Base-by-base conservation (phyloP, 1,139 yeast genomes). In the Candida labiduridarum region DNA sequence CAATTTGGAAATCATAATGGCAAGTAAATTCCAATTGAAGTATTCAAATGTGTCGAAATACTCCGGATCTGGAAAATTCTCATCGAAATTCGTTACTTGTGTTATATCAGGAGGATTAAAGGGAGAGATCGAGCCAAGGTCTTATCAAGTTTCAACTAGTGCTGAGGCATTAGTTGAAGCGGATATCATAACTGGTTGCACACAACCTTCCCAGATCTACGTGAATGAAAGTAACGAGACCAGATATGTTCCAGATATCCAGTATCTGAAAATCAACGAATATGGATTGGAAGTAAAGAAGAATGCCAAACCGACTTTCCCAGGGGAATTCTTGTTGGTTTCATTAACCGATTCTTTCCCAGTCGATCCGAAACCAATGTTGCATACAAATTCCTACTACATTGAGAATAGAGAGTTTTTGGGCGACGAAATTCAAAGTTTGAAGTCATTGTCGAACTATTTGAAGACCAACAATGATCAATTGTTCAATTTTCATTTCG, bases 301-400 rank as follows among this genome's bases (percentile, higher is more conserved):
- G 41, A 88, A 89, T 62, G 99, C 98, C 12, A 89, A 89, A 63
- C 98, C 99, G 0, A 90, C 96, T 6, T 91, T 95, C 67, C 99
- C 99, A 0, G 95, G 90, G 14, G 99, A 95, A 57, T 95, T 89
- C 65, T 70, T 95, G 54, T 71, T 95, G 48, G 96, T 94, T 0
- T 87, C 97, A 2, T 71, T 94, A 54, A 87, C 96, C 14, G 98
- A 94, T 66, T 96, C 99, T 1, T 94, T 94, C 79, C 96, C 97
- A 2, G 74, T 81, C 52, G 74, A 74, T 0, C 85, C 88, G 4
- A 67, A 67, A 5, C 84, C 89, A 2, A 56, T 74, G 48, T 82
- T 85, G 61, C 62, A 65, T 22, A 58, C 65, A 3, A 59, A 69
- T 14, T 64, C 70, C 9, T 92, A 89, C 68, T 83, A 92, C 2